Percentiles rank a stretch among this genome's conserved stretches.
Conservation (phyloP, 371 early-diverging fungal species). For the Mortierella sp. region DNA sequence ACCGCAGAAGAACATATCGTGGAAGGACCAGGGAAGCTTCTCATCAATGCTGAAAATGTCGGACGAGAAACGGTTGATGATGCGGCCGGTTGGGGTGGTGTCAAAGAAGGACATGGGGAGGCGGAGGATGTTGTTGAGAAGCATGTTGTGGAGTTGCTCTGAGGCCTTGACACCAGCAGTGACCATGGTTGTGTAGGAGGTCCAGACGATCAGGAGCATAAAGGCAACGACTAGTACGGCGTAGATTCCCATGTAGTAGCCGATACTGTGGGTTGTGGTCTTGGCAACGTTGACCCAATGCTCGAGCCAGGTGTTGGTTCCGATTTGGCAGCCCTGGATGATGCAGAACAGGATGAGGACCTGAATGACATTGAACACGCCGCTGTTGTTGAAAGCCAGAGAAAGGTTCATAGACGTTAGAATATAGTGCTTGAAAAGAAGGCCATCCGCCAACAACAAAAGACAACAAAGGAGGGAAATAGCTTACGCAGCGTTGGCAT, state of each 20-base stretch:
- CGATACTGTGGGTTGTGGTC: slow-evolving; percentile 42
- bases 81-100: slow-evolving; percentile 81
- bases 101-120: slow-evolving; percentile 84
- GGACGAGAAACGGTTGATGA: slow-evolving; percentile 87
- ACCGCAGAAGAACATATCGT: slow-evolving; percentile 62
- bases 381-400: not conserved
- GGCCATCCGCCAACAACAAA: not conserved
- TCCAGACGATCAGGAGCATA: slow-evolving; percentile 27
- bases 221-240: slow-evolving; percentile 20
- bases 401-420: not conserved
- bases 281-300: slow-evolving; percentile 52
- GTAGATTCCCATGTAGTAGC: slow-evolving; percentile 49
- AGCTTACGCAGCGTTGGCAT: slow-evolving; percentile 66
- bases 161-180: slow-evolving; percentile 29
- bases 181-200: slow-evolving; percentile 33
- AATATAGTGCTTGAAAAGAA: not conserved
- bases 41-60: slow-evolving; percentile 81
- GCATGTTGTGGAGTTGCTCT: slow-evolving; percentile 17
- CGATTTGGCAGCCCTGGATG: slow-evolving; percentile 63
- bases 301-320: slow-evolving; percentile 74
- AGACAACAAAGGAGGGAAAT: not conserved
- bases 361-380: slow-evolving; percentile 18
- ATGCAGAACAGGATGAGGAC: slow-evolving; percentile 61
- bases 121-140: slow-evolving; percentile 56
- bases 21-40: slow-evolving; percentile 58